Evolutionary conservation across 768 basidiomycete species (phyloP).

Genomic region (Gymnopilus dilepis): DNA sequence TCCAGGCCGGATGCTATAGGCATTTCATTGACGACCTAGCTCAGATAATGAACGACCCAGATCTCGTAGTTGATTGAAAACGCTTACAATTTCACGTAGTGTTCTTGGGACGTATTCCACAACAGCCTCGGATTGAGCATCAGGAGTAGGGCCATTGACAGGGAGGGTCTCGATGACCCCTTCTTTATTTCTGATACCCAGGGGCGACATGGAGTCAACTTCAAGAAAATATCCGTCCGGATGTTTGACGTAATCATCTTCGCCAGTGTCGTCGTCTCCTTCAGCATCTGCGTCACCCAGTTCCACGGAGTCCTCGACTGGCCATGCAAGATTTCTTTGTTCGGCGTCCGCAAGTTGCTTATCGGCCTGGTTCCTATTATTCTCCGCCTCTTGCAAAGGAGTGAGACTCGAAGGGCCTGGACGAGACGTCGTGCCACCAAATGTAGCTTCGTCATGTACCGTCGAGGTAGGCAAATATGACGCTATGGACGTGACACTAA

Average conservation of each 20-base stretch:
- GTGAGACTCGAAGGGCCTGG: conserved; percentile 46
- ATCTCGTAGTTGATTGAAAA: neutral
- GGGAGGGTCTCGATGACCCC: conserved; percentile 56
- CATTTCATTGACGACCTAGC: conserved; percentile 21
- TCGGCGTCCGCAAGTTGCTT: conserved; percentile 67
- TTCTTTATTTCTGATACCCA: conserved; percentile 62
- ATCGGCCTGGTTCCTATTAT: conserved; percentile 59
- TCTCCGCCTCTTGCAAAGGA: conserved; percentile 60
- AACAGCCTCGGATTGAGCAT: conserved; percentile 56
- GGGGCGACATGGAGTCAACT: conserved; percentile 41
- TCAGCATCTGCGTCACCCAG: conserved; percentile 53
- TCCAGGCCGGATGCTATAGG: conserved; percentile 37
- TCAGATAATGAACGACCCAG: neutral
- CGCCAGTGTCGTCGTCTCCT: conserved; percentile 47
- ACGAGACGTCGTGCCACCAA: conserved; percentile 52
- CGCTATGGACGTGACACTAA: conserved; percentile 76
- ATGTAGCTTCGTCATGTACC: conserved; percentile 62
- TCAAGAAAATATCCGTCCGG: conserved; percentile 42
- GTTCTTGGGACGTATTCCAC: conserved; percentile 56
- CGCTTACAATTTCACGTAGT: conserved; percentile 60
- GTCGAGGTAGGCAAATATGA: conserved; percentile 69
- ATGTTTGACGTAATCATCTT: conserved; percentile 48
- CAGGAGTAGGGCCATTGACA: conserved; percentile 37
- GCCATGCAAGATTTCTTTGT: conserved; percentile 70
- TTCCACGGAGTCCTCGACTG: conserved; percentile 56